These are phyloP conservation scores for Aspergillus pseudotamarii DNA, from an alignment of 2,329 filamentous ascomycete genomes.

Conservation along the genomic window DNA sequence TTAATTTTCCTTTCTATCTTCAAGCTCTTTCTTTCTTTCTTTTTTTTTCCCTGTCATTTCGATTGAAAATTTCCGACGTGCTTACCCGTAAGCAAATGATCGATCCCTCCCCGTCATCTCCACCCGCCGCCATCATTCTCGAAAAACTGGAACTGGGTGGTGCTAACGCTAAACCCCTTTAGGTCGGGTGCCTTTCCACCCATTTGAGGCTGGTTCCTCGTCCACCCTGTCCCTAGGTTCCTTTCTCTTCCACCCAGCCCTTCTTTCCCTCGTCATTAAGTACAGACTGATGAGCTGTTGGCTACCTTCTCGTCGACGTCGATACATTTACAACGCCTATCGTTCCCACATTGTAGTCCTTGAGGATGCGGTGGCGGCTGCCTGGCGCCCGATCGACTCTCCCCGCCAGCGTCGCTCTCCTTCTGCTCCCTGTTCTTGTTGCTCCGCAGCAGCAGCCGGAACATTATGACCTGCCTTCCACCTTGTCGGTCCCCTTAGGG, in stretches of 20 bases:
- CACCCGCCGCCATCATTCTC: not conserved
- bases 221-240: not conserved
- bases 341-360: constrained; percentile 38
- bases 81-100: not conserved
- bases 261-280: not conserved
- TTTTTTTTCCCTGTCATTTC: not conserved
- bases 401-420: constrained; percentile 60
- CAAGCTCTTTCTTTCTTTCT: too few species aligned
- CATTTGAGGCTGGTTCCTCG: not conserved
- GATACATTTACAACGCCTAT: constrained; percentile 3
- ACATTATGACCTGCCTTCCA: constrained; percentile 31
- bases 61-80: not conserved
- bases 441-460: constrained; percentile 65
- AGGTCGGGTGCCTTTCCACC: not conserved
- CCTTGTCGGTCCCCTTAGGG: constrained; percentile 31
- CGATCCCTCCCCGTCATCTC: not conserved
- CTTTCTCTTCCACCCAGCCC: not conserved
- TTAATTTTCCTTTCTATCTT: not conserved
- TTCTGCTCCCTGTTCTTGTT: constrained; percentile 63
- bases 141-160: not conserved
- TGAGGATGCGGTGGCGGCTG: constrained; percentile 66
- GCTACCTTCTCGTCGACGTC: constrained; percentile 6
- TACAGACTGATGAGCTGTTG: constrained; percentile 13
- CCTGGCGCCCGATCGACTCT: constrained; percentile 59
- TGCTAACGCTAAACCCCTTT: not conserved